phyloP scores from a whole-genome alignment of 2,329 filamentous ascomycete species.

The Trichophyton benhamiae region DNA sequence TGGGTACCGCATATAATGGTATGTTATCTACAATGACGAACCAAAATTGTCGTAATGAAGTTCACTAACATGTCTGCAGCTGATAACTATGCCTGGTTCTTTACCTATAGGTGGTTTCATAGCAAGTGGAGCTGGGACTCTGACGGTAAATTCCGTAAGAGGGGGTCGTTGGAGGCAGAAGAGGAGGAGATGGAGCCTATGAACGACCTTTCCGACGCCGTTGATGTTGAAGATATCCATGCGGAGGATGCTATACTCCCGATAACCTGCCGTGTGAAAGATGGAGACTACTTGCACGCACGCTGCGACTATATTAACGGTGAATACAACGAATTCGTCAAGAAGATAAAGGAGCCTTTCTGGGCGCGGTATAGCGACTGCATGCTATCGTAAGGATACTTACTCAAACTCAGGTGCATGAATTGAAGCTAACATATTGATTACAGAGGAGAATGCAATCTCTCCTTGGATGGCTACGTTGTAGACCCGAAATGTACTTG shows the following conservation, averaged over 20 bases:
- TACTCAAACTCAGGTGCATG: background rate
- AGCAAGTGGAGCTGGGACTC: conserved; percentile 5
- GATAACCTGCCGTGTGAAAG: background rate
- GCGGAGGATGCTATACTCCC: background rate
- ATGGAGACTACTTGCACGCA: background rate
- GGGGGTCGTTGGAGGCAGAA: background rate
- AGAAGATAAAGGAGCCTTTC: background rate
- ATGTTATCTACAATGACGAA: background rate
- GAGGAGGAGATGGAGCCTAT: background rate
- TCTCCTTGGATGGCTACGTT: background rate
- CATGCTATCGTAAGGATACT: conserved; percentile 3
- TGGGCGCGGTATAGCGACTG: conserved; percentile 1
- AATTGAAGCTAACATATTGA: background rate
- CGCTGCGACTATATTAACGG: conserved; percentile 3
- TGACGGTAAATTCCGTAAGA: conserved; percentile 4
- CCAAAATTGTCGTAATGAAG: background rate
- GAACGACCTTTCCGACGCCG: background rate
- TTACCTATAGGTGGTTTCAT: conserved; percentile 7
- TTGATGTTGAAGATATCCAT: background rate
- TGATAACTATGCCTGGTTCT: conserved; percentile 8
- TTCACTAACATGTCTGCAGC: background rate
- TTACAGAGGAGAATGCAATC: conserved; percentile 3
- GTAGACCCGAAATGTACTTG: conserved; percentile 3
- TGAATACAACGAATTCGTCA: conserved; percentile 4
- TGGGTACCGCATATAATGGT: background rate